A percentile compares a stretch with the other conserved stretches of the same genome.
Conservation (phyloP, 2,329 filamentous ascomycete species). For the Pyrenochaeta sp. region DNA sequence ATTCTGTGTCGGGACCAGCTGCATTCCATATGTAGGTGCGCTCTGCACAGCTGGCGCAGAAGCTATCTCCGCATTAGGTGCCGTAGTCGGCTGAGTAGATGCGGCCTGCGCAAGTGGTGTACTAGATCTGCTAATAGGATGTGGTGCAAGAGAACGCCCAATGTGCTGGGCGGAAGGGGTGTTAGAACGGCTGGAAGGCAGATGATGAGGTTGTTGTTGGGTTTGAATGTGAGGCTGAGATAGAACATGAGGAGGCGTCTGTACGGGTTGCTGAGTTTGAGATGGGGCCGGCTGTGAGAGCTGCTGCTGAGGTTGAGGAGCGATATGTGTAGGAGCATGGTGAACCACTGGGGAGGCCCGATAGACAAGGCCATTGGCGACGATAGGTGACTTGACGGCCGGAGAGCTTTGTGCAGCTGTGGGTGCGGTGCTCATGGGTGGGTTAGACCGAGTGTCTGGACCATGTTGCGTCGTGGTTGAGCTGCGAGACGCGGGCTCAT, state of each 20-base stretch:
- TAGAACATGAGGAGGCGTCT: conserved; percentile 17
- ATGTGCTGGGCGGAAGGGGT: conserved; percentile 30
- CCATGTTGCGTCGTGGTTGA: conserved; percentile 16
- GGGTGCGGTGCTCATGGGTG: conserved; percentile 17
- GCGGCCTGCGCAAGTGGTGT: conserved; percentile 37
- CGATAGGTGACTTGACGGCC: conserved; percentile 18
- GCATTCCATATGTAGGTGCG: conserved; percentile 27
- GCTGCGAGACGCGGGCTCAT: conserved; percentile 33
- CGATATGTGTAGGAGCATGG: conserved; percentile 25
- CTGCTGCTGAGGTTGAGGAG: conserved; percentile 29
- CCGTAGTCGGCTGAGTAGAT: conserved; percentile 21
- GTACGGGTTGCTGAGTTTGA: conserved; percentile 13
- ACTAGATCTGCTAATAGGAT: conserved; percentile 39
- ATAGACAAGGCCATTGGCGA: conserved; percentile 19
- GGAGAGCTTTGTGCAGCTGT: conserved; percentile 18
- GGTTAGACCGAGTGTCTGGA: conserved; percentile 23
- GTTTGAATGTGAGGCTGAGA: conserved; percentile 25
- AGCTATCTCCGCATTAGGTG: conserved; percentile 17
- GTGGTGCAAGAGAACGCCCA: conserved; percentile 34
- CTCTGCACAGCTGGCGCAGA: conserved; percentile 23
- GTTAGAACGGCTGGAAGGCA: conserved; percentile 33
- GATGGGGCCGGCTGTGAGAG: conserved; percentile 14
- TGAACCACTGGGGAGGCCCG: conserved; percentile 34
- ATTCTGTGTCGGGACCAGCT: conserved; percentile 25
- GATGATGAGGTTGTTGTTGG: conserved; percentile 28